phyloP scores from a whole-genome alignment of 75 land plant species.

The Selaginella moellendorffii region DNA sequence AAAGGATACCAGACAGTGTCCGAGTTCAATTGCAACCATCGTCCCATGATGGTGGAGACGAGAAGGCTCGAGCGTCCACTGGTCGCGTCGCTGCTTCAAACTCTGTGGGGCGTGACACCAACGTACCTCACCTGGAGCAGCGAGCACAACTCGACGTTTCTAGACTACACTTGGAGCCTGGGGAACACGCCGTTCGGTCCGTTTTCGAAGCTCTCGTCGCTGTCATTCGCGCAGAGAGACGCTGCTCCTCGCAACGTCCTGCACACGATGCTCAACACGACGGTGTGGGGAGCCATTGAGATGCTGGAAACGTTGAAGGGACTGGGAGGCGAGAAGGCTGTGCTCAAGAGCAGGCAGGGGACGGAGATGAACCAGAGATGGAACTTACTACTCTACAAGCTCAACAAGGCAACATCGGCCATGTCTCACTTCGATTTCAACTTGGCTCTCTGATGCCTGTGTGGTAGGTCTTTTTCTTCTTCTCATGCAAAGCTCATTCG shows the following conservation, averaged over 20 bases:
- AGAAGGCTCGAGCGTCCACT: constrained; percentile 73
- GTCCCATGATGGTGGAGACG: constrained; percentile 58
- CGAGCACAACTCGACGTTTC: constrained; percentile 57
- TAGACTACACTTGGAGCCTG: constrained; percentile 89
- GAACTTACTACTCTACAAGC: constrained; percentile 70
- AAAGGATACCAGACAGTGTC: constrained; percentile 59
- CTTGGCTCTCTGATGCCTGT: constrained; percentile 61
- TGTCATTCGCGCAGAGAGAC: constrained; percentile 90
- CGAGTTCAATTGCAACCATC: constrained; percentile 92
- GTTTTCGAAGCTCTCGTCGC: constrained; percentile 52
- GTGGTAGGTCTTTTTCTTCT: too few relatives aligned
- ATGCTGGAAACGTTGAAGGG: constrained; percentile 47
- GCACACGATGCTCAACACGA: constrained; percentile 52
- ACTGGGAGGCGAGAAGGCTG: constrained; percentile 73
- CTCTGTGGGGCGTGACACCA: constrained; percentile 91
- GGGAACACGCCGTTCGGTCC: constrained; percentile 99
- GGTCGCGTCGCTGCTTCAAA: constrained; percentile 78
- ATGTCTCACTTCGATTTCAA: constrained; percentile 82
- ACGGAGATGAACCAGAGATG: constrained; percentile 69
- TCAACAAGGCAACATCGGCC: constrained; percentile 64
- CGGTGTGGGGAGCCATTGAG: constrained; percentile 56
- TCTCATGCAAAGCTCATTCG: too few relatives aligned
- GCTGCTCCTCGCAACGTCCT: constrained; percentile 79
- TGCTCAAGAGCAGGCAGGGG: constrained; percentile 32
- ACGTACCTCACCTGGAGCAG: constrained; percentile 86